Conservation (phyloP, 179 eudicot genomes). For the Actinidia chinensis region DNA sequence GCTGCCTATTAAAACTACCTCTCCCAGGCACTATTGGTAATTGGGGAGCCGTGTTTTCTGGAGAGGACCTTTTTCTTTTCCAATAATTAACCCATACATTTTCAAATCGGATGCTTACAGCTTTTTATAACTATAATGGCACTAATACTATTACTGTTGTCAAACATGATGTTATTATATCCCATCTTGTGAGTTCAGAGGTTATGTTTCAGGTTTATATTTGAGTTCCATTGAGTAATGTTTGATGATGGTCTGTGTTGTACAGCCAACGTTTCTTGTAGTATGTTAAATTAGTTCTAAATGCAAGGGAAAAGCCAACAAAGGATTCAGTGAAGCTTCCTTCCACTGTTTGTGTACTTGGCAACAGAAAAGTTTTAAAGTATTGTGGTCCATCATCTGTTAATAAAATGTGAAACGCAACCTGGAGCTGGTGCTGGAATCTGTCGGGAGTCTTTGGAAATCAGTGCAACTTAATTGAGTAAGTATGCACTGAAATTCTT, state of each 20-base stretch:
- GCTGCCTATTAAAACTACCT: too few relatives aligned
- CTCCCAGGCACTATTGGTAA: too few relatives aligned
- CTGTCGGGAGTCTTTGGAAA: conserved; percentile 68
- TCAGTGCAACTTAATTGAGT: conserved; percentile 80
- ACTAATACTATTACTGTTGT: neutral
- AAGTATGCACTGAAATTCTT: conserved; percentile 78
- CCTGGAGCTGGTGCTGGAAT: conserved; percentile 88
- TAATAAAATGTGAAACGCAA: conserved; percentile 95
- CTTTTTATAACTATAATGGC: neutral
- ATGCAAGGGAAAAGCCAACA: conserved; percentile 73
- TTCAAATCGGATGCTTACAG: neutral
- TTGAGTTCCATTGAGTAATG: neutral
- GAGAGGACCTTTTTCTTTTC: neutral
- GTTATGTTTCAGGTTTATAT: neutral
- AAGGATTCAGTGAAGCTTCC: conserved; percentile 73
- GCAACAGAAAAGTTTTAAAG: conserved; percentile 80
- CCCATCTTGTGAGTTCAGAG: neutral
- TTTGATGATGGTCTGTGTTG: conserved; percentile 20
- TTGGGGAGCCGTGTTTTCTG: too few relatives aligned
- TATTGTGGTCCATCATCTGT: conserved; percentile 74
- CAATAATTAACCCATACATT: neutral
- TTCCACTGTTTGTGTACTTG: conserved; percentile 60
- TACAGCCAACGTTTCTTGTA: conserved; percentile 78
- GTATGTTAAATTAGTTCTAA: conserved; percentile 73
- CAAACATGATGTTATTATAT: neutral